phyloP scores from a whole-genome alignment of 345 rosid species.

The Pistacia vera region DNA sequence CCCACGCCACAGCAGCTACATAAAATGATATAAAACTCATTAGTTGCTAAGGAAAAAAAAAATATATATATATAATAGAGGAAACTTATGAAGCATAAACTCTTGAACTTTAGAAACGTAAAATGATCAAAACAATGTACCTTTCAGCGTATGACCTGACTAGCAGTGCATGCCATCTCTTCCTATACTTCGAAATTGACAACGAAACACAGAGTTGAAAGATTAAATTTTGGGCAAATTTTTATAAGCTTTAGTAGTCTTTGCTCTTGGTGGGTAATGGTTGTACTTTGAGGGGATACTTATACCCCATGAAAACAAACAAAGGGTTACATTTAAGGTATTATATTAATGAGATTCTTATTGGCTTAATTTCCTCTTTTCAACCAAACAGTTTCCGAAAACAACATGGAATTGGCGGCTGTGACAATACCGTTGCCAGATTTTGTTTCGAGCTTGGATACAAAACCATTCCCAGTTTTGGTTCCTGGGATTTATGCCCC shows the following conservation, averaged over 20 bases:
- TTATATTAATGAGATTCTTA: neutral
- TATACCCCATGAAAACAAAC: neutral
- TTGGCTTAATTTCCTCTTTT: neutral
- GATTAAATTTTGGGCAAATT: neutral
- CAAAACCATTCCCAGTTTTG: conserved; percentile 1
- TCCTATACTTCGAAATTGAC: neutral
- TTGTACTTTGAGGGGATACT: neutral
- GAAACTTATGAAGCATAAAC: neutral
- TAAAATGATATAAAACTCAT: neutral
- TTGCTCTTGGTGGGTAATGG: neutral
- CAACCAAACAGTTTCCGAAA: neutral
- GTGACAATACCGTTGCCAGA: conserved; percentile 12
- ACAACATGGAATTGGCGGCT: neutral
- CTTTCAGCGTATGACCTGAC: conserved; percentile 28
- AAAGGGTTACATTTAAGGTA: no score
- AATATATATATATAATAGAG: no score
- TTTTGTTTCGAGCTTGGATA: neutral
- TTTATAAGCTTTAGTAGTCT: neutral
- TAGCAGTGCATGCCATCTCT: conserved; percentile 22
- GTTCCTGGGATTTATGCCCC: neutral
- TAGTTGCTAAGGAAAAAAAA: no score
- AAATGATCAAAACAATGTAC: neutral
- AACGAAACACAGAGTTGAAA: neutral
- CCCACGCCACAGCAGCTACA: conserved; percentile 60
- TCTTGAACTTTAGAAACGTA: neutral